phyloP scores from a whole-genome alignment of 352 stramenopile species.

The Globisporangium rhizosaccharum region DNA sequence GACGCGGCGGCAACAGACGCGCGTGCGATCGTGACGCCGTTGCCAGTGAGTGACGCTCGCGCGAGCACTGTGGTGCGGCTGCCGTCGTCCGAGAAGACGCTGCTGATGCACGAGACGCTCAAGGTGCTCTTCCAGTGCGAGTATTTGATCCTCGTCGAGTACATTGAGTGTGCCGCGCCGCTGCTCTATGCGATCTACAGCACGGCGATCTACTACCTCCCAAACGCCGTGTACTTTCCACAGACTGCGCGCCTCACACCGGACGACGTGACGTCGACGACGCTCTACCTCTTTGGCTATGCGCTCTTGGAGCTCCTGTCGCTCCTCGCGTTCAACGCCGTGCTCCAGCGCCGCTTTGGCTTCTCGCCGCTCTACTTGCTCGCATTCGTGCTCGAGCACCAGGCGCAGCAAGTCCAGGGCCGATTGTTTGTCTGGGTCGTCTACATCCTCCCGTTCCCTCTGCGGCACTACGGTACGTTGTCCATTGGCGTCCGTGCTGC shows the following conservation, averaged over 20 bases:
- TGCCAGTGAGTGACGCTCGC: too few relatives aligned
- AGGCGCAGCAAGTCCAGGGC: slow-evolving; percentile 15
- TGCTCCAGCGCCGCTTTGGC: slow-evolving; percentile 16
- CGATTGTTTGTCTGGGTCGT: slow-evolving; percentile 23
- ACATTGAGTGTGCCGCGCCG: slow-evolving; percentile 17
- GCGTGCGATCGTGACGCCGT: neutral
- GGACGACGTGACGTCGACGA: slow-evolving; percentile 3
- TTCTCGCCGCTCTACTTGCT: slow-evolving; percentile 24
- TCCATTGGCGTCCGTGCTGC: neutral
- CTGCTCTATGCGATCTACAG: slow-evolving; percentile 15
- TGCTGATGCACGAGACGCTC: slow-evolving; percentile 9
- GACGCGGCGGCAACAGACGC: neutral
- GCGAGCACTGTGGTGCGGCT: neutral
- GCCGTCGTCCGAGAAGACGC: neutral
- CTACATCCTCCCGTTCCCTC: slow-evolving; percentile 22
- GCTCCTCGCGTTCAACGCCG: slow-evolving; percentile 10
- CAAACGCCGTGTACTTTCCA: slow-evolving; percentile 18
- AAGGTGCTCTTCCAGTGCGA: slow-evolving; percentile 30
- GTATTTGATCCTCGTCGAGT: slow-evolving; percentile 29
- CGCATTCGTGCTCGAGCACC: slow-evolving; percentile 38
- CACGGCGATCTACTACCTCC: slow-evolving; percentile 17
- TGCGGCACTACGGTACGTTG: slow-evolving; percentile 22
- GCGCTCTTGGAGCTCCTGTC: slow-evolving; percentile 20
- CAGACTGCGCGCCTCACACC: slow-evolving; percentile 11
- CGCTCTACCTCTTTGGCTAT: slow-evolving; percentile 14